These are phyloP conservation scores for Eimeria tenella DNA, from an alignment of 169 alveolate species.

Conservation along the genomic window DNA sequence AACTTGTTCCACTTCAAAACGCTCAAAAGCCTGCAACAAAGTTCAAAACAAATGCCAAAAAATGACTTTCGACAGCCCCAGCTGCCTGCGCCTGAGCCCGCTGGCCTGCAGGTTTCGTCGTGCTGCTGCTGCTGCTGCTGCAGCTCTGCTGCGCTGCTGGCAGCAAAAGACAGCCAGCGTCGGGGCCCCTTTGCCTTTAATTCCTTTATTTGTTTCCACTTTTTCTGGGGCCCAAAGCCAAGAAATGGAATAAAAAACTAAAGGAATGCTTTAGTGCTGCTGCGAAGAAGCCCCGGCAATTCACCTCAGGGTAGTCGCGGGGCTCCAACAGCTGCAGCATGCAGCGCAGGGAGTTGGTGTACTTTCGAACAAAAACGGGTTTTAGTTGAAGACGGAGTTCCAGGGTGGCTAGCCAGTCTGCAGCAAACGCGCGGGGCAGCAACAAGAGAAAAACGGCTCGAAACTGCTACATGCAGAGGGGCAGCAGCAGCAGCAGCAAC, in stretches of 20 bases:
- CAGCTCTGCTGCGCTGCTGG: not conserved
- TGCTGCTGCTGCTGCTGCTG: not conserved
- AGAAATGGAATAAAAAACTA: not conserved
- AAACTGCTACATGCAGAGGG: too few relatives aligned
- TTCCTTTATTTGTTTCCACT: not conserved
- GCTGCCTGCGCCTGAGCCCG: too few relatives aligned
- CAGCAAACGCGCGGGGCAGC: not conserved
- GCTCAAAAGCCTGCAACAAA: not conserved
- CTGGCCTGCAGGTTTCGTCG: too few relatives aligned
- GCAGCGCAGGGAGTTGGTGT: conserved; percentile 18
- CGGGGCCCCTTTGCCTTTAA: not conserved
- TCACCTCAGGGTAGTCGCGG: conserved; percentile 8
- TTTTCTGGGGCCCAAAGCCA: not conserved
- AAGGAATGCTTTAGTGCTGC: not conserved
- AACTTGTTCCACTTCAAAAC: not conserved
- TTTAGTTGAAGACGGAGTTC: conserved; percentile 23
- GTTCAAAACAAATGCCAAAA: not conserved
- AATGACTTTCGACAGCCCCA: not conserved
- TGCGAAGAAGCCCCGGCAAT: not conserved
- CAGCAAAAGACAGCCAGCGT: not conserved
- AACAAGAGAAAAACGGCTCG: too few relatives aligned
- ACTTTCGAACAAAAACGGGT: conserved; percentile 8
- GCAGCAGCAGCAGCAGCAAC: too few relatives aligned
- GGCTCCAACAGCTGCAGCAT: not conserved
- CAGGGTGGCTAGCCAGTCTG: conserved; percentile 38